Conservation (phyloP, 1,284 basidiomycete species). For the Athelia psychrophila region DNA sequence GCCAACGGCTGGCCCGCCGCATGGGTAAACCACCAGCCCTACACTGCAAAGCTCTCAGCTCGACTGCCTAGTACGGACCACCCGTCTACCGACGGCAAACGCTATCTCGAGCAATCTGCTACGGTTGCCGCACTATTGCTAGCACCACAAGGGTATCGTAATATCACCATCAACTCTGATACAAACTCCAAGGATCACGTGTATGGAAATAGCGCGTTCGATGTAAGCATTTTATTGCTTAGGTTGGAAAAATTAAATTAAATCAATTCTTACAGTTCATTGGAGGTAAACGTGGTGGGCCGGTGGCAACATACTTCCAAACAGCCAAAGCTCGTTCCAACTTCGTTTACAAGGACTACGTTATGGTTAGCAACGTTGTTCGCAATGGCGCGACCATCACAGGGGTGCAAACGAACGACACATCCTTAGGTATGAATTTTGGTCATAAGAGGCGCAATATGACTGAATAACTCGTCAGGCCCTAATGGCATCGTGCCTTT, state of each 20-base stretch:
- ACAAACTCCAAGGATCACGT: constrained; percentile 57
- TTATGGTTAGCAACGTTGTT: constrained; percentile 49
- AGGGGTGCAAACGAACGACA: constrained; percentile 62
- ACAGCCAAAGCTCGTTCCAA: constrained; percentile 52
- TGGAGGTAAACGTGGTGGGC: constrained; percentile 55
- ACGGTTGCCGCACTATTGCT: constrained; percentile 44
- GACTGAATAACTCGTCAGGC: constrained; percentile 18
- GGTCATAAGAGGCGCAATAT: too few relatives aligned
- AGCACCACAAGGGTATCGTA: constrained; percentile 42
- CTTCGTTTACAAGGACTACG: constrained; percentile 48
- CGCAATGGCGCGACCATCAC: constrained; percentile 56
- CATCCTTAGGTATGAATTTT: constrained; percentile 26
- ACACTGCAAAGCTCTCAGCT: constrained; percentile 44
- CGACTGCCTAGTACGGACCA: constrained; percentile 57
- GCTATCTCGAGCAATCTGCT: constrained; percentile 52
- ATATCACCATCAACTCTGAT: constrained; percentile 53
- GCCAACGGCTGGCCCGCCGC: constrained; percentile 50
- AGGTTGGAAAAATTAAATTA: too few relatives aligned
- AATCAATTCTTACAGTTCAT: constrained; percentile 41
- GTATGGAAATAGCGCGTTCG: constrained; percentile 56
- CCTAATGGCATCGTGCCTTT: constrained; percentile 53
- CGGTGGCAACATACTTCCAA: constrained; percentile 58
- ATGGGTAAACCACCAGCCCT: constrained; percentile 51
- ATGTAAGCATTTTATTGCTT: constrained; percentile 30
- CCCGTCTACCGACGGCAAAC: constrained; percentile 59